Evolutionary conservation across 352 stramenopile genomes (phyloP).

Genomic region (Phytophthora hibernalis): DNA sequence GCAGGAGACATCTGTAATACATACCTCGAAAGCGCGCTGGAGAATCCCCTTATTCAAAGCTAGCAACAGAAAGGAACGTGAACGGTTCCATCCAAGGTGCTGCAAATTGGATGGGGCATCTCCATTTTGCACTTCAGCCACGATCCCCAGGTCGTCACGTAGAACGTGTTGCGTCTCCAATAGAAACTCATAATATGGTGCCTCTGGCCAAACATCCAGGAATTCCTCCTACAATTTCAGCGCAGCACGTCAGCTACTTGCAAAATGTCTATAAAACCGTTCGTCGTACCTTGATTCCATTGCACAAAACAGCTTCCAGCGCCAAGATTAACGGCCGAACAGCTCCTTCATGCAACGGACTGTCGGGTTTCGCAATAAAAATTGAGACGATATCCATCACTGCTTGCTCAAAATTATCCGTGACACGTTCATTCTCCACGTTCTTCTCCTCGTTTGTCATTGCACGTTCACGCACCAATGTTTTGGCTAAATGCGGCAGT

Average conservation of each 20-base stretch:
- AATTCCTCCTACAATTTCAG: slow-evolving; percentile 44
- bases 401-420: slow-evolving; percentile 30
- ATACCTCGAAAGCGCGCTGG: slow-evolving; percentile 74
- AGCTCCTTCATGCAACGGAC: slow-evolving; percentile 78
- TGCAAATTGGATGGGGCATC: slow-evolving; percentile 42
- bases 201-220: slow-evolving; percentile 65
- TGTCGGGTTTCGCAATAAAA: slow-evolving; percentile 75
- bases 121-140: slow-evolving; percentile 54
- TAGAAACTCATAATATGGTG: slow-evolving; percentile 77
- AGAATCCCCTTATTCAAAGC: slow-evolving; percentile 83
- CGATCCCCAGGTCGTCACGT: slow-evolving; percentile 73
- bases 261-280: not conserved
- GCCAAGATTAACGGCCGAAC: slow-evolving; percentile 64
- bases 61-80: slow-evolving; percentile 66
- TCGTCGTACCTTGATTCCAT: slow-evolving; percentile 65
- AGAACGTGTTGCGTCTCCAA: slow-evolving; percentile 66
- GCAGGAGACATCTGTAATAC: not conserved
- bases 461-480: slow-evolving; percentile 43
- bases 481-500: slow-evolving; percentile 48
- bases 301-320: slow-evolving; percentile 67
- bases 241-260: not conserved
- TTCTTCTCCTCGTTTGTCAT: slow-evolving; percentile 39
- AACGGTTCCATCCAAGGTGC: slow-evolving; percentile 71
- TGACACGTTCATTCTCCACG: slow-evolving; percentile 33
- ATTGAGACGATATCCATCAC: slow-evolving; percentile 77